Evolutionary conservation across 1,284 basidiomycete species (phyloP).

Genomic region (Irpex sp.): DNA sequence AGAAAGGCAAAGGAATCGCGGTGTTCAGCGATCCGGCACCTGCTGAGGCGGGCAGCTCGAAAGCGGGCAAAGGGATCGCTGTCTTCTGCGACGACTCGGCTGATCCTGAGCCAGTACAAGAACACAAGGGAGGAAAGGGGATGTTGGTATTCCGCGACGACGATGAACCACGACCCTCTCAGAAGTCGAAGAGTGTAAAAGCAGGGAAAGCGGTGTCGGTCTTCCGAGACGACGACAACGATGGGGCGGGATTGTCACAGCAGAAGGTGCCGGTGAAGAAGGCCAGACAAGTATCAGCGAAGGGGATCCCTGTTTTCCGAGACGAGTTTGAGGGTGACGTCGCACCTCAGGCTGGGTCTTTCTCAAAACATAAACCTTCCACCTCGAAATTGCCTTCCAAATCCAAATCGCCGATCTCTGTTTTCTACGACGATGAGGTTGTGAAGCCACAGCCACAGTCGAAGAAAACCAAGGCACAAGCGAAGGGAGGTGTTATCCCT

Average conservation of each 20-base stretch:
- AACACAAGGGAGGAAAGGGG: neutral
- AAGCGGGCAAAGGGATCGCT: neutral
- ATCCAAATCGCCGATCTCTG: slow-evolving; percentile 22
- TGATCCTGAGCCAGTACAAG: slow-evolving; percentile 17
- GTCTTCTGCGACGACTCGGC: slow-evolving; percentile 10
- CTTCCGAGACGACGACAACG: slow-evolving; percentile 16
- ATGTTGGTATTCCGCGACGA: slow-evolving; percentile 1
- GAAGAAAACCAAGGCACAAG: neutral
- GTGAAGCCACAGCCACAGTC: neutral
- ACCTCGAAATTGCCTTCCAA: neutral
- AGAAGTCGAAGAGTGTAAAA: slow-evolving; percentile 6
- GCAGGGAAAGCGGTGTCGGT: slow-evolving; percentile 2
- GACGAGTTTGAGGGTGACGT: slow-evolving; percentile 14
- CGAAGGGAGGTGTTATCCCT: neutral
- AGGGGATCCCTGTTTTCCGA: slow-evolving; percentile 8
- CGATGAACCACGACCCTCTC: slow-evolving; percentile 3
- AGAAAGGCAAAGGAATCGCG: neutral
- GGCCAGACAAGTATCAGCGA: neutral
- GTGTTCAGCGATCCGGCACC: neutral
- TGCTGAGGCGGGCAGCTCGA: neutral
- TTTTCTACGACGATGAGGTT: slow-evolving; percentile 22
- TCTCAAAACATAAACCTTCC: slow-evolving; percentile 20
- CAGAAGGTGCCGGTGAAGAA: no score
- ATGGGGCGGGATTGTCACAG: neutral
- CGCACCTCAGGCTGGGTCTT: slow-evolving; percentile 5